phyloP scores from a whole-genome alignment of 371 early-diverging fungal species.

The Lichtheimia ornata region DNA sequence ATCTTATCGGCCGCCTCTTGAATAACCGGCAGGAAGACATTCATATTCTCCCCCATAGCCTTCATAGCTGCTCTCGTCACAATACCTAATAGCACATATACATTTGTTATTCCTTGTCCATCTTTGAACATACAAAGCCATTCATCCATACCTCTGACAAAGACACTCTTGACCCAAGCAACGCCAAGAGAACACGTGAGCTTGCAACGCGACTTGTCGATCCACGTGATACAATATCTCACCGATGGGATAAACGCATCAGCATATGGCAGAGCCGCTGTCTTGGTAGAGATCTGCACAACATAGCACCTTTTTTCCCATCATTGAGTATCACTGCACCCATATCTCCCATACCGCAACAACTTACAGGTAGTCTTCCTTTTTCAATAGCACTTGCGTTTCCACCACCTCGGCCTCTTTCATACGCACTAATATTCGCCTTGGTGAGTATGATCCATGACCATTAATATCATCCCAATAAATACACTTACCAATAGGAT shows the following conservation, averaged over 20 bases:
- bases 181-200: slow-evolving; percentile 55
- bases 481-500: slow-evolving; percentile 34
- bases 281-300: slow-evolving; percentile 46
- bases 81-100: slow-evolving; percentile 20
- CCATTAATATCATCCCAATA: not conserved
- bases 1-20: slow-evolving; percentile 12
- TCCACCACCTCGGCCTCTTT: slow-evolving; percentile 66
- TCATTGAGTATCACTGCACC: not conserved
- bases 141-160: slow-evolving; percentile 47
- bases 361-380: slow-evolving; percentile 57
- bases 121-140: not conserved
- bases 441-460: not conserved
- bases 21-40: slow-evolving; percentile 28
- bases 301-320: slow-evolving; percentile 28
- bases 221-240: slow-evolving; percentile 61
- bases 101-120: not conserved
- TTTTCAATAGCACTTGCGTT: slow-evolving; percentile 49
- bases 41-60: slow-evolving; percentile 39
- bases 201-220: slow-evolving; percentile 43
- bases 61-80: slow-evolving; percentile 46
- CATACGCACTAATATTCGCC: slow-evolving; percentile 34
- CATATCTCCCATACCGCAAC: not conserved
- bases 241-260: slow-evolving; percentile 62
- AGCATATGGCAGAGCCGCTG: slow-evolving; percentile 57
- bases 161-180: slow-evolving; percentile 54